Evolutionary conservation across 1,139 yeast species (phyloP), one percentile per base, ranked within the genome.

Genomic region (Nematodospora anomalae): DNA sequence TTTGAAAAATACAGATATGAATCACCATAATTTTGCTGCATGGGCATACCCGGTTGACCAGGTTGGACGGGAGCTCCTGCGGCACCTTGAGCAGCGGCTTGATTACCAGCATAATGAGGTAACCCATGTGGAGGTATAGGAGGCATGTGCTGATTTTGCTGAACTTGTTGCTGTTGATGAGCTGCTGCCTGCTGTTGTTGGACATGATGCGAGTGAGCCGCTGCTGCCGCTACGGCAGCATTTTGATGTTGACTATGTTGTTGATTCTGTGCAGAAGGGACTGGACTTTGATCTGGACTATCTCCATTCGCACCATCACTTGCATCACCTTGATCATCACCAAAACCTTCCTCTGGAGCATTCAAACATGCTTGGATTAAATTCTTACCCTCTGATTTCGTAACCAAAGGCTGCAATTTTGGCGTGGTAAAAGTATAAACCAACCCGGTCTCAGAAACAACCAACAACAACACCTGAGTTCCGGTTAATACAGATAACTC

Each of bases 391-490:
- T 92, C 98, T 30, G 95, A 83, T 63, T 92, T 90, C 25, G 97
- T 92, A 38, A 92, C 98, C 52, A 92, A 77, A 10, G 98, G 98
- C 64, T 94, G 98, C 55, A 92, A 79, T 63, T 92, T 92, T 40
- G 98, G 98, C 6, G 98, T 94, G 37, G 97, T 90, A 62, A 92
- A 92, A n/a, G 98, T 92, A 64, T 92, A 94, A 43, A 92, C 98
- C 47, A 92, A 79, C 6, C 98, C 98, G 14, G 98, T 92, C 64
- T 92, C 98, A 36, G 95, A 84, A 28, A 92, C 97, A 42, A 94
- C 98, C 51, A 92, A 76, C 43, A 92, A 71, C 49, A 92, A 74
- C 24, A 92, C 97, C 64, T 92, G 98, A 28, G 97, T 92, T 35
- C 98, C 98, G 7, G 98, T 92, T 51, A 92, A 75, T 35, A 94